Evolutionary conservation across 768 basidiomycete genomes (phyloP), one percentile per base, ranked within the genome.

Genomic region (Mycena belliarum): DNA sequence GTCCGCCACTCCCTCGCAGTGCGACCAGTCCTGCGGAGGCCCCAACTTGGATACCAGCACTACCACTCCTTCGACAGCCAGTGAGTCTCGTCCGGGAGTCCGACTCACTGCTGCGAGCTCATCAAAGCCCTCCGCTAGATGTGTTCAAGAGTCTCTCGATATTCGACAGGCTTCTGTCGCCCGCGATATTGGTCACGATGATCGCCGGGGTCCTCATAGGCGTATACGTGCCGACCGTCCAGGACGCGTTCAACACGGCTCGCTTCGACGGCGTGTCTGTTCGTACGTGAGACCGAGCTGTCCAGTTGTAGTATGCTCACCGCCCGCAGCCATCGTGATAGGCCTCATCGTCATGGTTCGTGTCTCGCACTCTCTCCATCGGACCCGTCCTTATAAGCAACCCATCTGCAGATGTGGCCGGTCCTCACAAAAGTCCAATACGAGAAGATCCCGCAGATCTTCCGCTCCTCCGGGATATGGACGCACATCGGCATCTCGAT

Each of bases 261-360:
- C 80, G 79, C 46, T 84, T 91, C 60, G 68, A 86, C 54, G 82
- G 84, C 20, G 89, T 92, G 37, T 93, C 91, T 15, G 79, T 89
- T 43, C 91, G 91, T 93, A 69, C 74, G 89, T 81, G n/a, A n/a
- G n/a, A n/a, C n/a, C n/a, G n/a, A n/a, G n/a, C n/a, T n/a, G n/a
- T n/a, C n/a, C n/a, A n/a, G n/a, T n/a, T n/a, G n/a, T n/a, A n/a
- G n/a, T n/a, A n/a, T n/a, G n/a, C n/a, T n/a, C n/a, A n/a, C n/a
- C n/a, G n/a, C n/a, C n/a, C n/a, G n/a, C 60, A 93, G 91, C 91
- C 1, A 90, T 93, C 41, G 87, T 87, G 16, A 76, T 93, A 40
- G 93, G 91, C 1, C 81, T 94, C 32, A 81, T 93, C 18, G 74
- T 93, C 50, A 94, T 94, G 55, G 55, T 43, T 26, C 8, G 85